Evolutionary conservation across 2,329 filamentous ascomycete species (phyloP).

Genomic region (Talaromyces sp.): DNA sequence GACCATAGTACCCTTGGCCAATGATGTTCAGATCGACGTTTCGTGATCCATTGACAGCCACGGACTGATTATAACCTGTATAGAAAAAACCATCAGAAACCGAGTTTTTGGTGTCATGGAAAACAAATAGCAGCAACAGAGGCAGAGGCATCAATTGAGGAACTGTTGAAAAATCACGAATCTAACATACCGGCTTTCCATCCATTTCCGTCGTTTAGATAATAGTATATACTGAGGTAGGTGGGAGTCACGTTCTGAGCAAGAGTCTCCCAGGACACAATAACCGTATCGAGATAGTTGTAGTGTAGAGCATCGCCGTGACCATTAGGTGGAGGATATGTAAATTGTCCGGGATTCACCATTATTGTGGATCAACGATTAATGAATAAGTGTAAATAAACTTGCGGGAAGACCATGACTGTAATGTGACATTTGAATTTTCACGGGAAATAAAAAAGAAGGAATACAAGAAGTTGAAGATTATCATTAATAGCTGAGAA

Average conservation of each 20-base stretch:
- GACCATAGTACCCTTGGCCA: constrained; percentile 2
- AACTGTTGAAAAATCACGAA: not conserved
- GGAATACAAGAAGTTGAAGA: not conserved
- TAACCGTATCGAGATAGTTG: constrained; percentile 5
- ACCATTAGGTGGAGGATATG: constrained; percentile 5
- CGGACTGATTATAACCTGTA: constrained; percentile 9
- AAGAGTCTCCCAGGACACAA: constrained; percentile 5
- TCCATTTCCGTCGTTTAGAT: not conserved
- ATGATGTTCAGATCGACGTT: constrained; percentile 5
- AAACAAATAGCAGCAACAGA: not conserved
- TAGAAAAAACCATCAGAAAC: not conserved
- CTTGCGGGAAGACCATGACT: not conserved
- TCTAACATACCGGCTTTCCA: not conserved
- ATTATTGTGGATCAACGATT: not conserved
- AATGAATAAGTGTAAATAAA: not conserved
- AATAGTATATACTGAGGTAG: constrained; percentile 6
- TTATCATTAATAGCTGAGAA: not conserved
- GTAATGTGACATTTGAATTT: too few relatives aligned
- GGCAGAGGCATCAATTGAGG: not conserved
- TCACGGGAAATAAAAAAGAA: not conserved
- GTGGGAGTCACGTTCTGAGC: not conserved
- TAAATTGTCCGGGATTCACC: constrained; percentile 1
- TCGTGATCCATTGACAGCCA: constrained; percentile 3
- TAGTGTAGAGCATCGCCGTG: not conserved
- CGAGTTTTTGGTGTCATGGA: not conserved